Percentiles rank a stretch among this genome's conserved stretches.
These are phyloP conservation scores for Nannizziopsis arthrosporioides DNA, from an alignment of 2,329 filamentous ascomycete species.

Conservation along the genomic window DNA sequence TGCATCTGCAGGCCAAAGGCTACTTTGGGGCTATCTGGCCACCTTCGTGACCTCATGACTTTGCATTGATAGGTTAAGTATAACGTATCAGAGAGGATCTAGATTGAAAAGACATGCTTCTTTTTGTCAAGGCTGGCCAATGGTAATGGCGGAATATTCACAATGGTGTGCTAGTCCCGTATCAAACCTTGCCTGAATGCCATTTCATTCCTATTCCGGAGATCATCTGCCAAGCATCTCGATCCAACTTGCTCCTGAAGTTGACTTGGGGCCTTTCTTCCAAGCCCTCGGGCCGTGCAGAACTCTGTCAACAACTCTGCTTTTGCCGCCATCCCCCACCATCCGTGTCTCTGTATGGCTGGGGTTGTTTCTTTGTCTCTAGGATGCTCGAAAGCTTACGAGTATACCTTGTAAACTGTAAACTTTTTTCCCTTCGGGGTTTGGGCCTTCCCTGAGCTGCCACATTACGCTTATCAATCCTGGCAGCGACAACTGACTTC, in stretches of 20 bases:
- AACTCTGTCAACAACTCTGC: background rate
- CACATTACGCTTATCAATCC: background rate
- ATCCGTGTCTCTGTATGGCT: background rate
- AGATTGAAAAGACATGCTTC: slow-evolving; percentile 2
- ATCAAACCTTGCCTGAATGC: slow-evolving; percentile 4
- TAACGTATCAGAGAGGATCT: background rate
- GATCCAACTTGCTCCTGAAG: background rate
- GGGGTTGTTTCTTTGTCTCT: slow-evolving; percentile 1
- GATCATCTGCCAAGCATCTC: background rate
- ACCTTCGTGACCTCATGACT: slow-evolving; percentile 2
- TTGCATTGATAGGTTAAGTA: background rate
- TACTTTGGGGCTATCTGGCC: background rate
- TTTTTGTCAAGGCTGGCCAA: background rate
- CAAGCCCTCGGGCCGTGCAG: slow-evolving; percentile 1
- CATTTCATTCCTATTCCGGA: slow-evolving; percentile 9
- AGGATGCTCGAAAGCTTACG: background rate
- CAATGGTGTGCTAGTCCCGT: background rate
- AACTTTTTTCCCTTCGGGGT: background rate
- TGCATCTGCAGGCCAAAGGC: background rate
- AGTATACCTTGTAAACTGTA: slow-evolving; percentile 1
- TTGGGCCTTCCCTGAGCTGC: background rate
- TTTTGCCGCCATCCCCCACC: too few relatives aligned
- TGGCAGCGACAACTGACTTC: background rate
- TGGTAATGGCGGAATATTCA: background rate
- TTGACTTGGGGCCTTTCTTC: background rate